These are phyloP conservation scores for Poterioochromonas sp. DNA, from an alignment of 352 stramenopile genomes.

Conservation along the genomic window DNA sequence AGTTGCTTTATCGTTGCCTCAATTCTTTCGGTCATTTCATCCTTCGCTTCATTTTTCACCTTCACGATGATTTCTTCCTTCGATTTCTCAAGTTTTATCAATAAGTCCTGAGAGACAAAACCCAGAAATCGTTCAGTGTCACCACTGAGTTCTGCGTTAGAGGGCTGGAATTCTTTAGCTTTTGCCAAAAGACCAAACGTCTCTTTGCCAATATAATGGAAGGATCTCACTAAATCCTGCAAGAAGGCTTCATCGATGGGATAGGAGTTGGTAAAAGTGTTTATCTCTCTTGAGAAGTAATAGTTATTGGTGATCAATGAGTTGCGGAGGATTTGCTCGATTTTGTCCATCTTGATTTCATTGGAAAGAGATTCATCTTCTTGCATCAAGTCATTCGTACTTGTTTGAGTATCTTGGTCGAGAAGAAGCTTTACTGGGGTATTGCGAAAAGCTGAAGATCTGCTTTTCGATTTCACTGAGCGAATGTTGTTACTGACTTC, in stretches of 20 bases:
- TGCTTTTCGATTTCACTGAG: not conserved
- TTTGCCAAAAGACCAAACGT: not conserved
- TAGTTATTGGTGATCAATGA: conserved; percentile 18
- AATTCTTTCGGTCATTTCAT: not conserved
- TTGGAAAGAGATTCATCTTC: too few relatives aligned
- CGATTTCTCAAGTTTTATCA: conserved; percentile 8
- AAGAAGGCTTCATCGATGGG: conserved; percentile 19
- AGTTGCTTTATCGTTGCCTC: not conserved
- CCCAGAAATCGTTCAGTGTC: not conserved
- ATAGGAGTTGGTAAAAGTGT: conserved; percentile 13
- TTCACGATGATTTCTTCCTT: not conserved
- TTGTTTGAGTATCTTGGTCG: not conserved
- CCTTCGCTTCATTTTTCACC: not conserved
- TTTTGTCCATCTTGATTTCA: not conserved
- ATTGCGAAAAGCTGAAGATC: not conserved
- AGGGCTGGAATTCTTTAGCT: not conserved
- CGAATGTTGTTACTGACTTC: not conserved
- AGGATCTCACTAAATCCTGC: not conserved
- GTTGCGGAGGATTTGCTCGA: not conserved
- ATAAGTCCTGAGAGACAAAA: not conserved
- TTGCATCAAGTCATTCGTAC: not conserved
- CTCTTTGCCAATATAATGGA: not conserved
- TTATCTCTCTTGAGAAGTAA: conserved; percentile 7
- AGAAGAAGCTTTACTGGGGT: not conserved
- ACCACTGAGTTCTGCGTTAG: not conserved